Evolutionary conservation across 2,329 filamentous ascomycete genomes (phyloP).

Genomic region (Xylariales sp.): DNA sequence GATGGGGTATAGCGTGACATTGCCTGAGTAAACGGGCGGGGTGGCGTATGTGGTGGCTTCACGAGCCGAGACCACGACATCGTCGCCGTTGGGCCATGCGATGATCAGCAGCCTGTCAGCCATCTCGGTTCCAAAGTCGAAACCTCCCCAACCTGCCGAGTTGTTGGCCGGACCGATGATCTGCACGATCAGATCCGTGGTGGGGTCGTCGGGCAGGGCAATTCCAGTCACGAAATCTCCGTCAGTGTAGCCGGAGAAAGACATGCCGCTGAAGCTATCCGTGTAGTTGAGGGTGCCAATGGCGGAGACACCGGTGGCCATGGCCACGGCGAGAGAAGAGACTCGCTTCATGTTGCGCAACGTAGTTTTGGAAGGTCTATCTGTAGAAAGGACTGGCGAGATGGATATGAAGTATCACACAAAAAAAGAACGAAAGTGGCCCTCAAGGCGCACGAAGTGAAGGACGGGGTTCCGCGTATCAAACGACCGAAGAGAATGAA

Average conservation of each 20-base stretch:
- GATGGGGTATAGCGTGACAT: conserved; percentile 38
- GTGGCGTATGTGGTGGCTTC: conserved; percentile 37
- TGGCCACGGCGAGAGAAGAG: conserved; percentile 17
- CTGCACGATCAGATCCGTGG: conserved; percentile 50
- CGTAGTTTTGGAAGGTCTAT: no score
- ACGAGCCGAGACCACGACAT: conserved; percentile 27
- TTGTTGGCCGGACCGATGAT: conserved; percentile 38
- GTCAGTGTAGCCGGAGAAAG: conserved; percentile 31
- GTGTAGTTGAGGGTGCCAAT: conserved; percentile 23
- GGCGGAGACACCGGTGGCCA: conserved; percentile 13
- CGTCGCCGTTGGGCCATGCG: conserved; percentile 43
- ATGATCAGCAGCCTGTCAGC: conserved; percentile 40
- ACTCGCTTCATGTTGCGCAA: conserved; percentile 14
- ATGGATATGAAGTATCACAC: conserved; percentile 7
- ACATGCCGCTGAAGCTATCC: conserved; percentile 40
- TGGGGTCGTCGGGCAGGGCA: conserved; percentile 42
- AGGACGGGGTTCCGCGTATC: conserved; percentile 8
- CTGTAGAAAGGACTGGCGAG: no score
- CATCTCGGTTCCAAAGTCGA: conserved; percentile 44
- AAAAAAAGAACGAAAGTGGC: conserved; percentile 8
- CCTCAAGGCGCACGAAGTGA: conserved; percentile 9
- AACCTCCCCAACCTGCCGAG: conserved; percentile 42
- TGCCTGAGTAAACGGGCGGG: conserved; percentile 39
- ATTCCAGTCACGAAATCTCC: conserved; percentile 44
- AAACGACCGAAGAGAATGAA: conserved; percentile 9